Evolutionary conservation across 1,284 basidiomycete species (phyloP).

Genomic region (Cryptococcus hybrid): DNA sequence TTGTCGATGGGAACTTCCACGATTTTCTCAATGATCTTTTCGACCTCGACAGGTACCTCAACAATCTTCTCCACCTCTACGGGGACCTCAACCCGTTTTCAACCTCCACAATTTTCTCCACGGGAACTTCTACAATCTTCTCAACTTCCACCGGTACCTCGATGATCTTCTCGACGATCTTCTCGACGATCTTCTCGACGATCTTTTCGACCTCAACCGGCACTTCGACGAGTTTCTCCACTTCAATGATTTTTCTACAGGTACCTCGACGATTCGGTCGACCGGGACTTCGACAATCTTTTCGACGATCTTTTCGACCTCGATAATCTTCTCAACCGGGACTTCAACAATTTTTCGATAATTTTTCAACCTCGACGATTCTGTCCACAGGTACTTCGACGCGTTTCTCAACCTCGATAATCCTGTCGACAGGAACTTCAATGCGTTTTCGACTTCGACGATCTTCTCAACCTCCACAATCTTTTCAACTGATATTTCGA

Average conservation of each 20-base stretch:
- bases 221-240: slow-evolving; percentile 40
- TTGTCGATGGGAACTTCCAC: slow-evolving; percentile 35
- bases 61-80: slow-evolving; percentile 42
- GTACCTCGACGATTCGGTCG: slow-evolving; percentile 32
- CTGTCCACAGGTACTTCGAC: slow-evolving; percentile 32
- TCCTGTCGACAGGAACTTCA: slow-evolving; percentile 39
- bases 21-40: slow-evolving; percentile 35
- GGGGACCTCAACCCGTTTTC: slow-evolving; percentile 33
- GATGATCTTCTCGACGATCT: slow-evolving; percentile 40
- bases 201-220: slow-evolving; percentile 45
- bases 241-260: slow-evolving; percentile 38
- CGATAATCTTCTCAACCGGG: slow-evolving; percentile 37
- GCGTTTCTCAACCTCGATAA: slow-evolving; percentile 35
- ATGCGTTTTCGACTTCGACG: slow-evolving; percentile 39
- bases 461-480: slow-evolving; percentile 38
- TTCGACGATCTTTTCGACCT: slow-evolving; percentile 39
- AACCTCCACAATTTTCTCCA: slow-evolving; percentile 42
- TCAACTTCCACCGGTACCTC: slow-evolving; percentile 37
- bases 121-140: slow-evolving; percentile 36
- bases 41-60: slow-evolving; percentile 39
- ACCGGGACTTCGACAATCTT: slow-evolving; percentile 25
- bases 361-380: slow-evolving; percentile 41
- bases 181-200: slow-evolving; percentile 39
- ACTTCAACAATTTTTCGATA: slow-evolving; percentile 39
- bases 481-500: slow-evolving; percentile 36